Evolutionary conservation across 1,284 basidiomycete genomes (phyloP).

Genomic region (Ganoderma sp.): DNA sequence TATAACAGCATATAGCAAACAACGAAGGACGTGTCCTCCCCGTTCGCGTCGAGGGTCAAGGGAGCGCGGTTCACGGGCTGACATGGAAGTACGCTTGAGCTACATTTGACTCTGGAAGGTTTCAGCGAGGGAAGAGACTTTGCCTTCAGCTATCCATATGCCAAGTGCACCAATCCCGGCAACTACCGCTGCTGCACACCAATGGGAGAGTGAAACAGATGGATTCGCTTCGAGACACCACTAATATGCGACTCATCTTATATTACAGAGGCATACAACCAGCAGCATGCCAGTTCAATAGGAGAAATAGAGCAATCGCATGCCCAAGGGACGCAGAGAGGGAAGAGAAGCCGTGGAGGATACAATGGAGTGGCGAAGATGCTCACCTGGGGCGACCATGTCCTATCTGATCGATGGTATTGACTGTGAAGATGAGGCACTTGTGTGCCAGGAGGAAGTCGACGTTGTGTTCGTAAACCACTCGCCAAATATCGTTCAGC

Average conservation of each 20-base stretch:
- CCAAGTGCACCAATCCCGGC: too few species aligned
- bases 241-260: neutral
- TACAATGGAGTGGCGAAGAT: neutral
- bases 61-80: too few species aligned
- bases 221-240: neutral
- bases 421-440: constrained; percentile 57
- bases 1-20: too few species aligned
- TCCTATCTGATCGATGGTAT: constrained; percentile 51
- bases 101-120: too few species aligned
- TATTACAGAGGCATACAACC: neutral
- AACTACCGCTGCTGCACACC: neutral
- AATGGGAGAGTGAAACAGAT: neutral
- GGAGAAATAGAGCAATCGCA: neutral
- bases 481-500: constrained; percentile 65
- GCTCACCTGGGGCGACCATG: constrained; percentile 54
- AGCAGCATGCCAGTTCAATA: neutral
- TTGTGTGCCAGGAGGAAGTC: constrained; percentile 58
- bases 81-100: too few species aligned
- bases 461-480: constrained; percentile 60
- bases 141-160: too few species aligned
- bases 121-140: too few species aligned
- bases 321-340: neutral
- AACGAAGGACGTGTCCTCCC: too few species aligned
- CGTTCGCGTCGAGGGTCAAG: too few species aligned
- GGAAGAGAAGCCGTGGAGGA: neutral